These are phyloP conservation scores for Filobasidium floriforme DNA, from an alignment of 768 basidiomycete species.

Conservation along the genomic window DNA sequence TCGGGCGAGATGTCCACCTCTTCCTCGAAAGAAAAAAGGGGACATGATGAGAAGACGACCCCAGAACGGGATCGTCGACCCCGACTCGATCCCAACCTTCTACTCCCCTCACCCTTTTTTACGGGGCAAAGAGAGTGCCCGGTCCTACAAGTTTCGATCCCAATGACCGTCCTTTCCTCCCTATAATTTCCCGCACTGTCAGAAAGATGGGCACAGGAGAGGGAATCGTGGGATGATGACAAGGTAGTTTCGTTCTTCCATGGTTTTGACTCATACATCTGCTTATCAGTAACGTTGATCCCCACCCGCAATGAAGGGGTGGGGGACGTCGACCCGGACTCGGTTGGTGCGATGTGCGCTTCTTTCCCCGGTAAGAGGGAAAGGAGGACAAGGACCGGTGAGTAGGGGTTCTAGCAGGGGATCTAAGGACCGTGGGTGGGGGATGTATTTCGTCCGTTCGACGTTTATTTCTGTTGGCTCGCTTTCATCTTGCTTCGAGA, in stretches of 20 bases:
- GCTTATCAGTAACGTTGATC: neutral
- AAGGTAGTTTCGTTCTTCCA: constrained; percentile 4
- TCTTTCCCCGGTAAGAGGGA: neutral
- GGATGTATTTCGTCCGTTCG: no score
- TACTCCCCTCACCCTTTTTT: neutral
- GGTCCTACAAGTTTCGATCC: no score
- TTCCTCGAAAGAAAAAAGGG: neutral
- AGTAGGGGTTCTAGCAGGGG: constrained; percentile 20
- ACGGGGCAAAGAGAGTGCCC: neutral
- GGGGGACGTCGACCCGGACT: neutral
- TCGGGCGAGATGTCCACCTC: neutral
- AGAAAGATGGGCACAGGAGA: neutral
- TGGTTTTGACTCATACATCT: constrained; percentile 10
- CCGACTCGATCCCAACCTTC: neutral
- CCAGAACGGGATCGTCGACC: neutral
- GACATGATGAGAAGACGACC: neutral
- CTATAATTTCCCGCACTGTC: no score
- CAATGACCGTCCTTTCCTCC: no score
- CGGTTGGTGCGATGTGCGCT: neutral
- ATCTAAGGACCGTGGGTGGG: constrained; percentile 29
- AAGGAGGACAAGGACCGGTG: neutral
- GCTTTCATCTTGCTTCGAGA: no score
- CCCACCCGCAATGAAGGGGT: neutral
- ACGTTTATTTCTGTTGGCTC: neutral
- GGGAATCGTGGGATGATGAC: neutral